Percentiles rank a stretch among this genome's conserved stretches.
phyloP scores from a whole-genome alignment of 371 early-diverging fungal species.

The Catenaria anguillulae region DNA sequence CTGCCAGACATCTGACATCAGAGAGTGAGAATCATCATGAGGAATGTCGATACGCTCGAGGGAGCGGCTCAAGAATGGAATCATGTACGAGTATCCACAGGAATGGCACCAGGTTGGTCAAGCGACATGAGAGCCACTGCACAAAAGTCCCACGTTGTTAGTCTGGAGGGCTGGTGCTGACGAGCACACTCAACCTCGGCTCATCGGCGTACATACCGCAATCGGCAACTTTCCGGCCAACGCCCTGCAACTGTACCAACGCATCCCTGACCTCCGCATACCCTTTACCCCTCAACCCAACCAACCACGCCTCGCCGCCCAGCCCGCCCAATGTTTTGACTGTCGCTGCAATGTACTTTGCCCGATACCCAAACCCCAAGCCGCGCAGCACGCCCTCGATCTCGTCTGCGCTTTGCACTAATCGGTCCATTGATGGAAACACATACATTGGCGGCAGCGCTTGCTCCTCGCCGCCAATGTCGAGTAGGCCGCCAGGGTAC shows the following conservation, averaged over 20 bases:
- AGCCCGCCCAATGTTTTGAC: slow-evolving; percentile 29
- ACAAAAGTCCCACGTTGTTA: too few relatives aligned
- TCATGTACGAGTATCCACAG: slow-evolving; percentile 68
- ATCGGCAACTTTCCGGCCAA: slow-evolving; percentile 96
- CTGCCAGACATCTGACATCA: slow-evolving; percentile 64
- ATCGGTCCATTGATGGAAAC: slow-evolving; percentile 39
- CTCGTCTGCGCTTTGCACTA: slow-evolving; percentile 14
- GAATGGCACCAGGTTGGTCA: slow-evolving; percentile 65
- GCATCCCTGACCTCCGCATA: slow-evolving; percentile 45
- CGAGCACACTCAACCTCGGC: too few relatives aligned
- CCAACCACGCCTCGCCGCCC: slow-evolving; percentile 38
- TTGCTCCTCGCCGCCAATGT: slow-evolving; percentile 21
- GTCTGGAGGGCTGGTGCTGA: too few relatives aligned
- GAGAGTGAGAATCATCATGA: too few relatives aligned
- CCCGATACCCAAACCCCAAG: slow-evolving; percentile 90
- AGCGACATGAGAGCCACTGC: slow-evolving; percentile 59
- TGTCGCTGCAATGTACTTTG: slow-evolving; percentile 66
- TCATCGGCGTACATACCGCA: slow-evolving; percentile 40
- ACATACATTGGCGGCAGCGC: slow-evolving; percentile 43
- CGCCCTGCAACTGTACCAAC: slow-evolving; percentile 52
- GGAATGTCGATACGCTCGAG: too few relatives aligned
- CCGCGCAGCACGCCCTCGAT: slow-evolving; percentile 48
- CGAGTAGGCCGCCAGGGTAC: neutral
- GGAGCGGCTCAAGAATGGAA: neutral
- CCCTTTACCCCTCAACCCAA: slow-evolving; percentile 28